Percentiles rank a stretch among this genome's conserved stretches.
Conservation (phyloP, 768 basidiomycete genomes). For the Rhodotorula toruloides region DNA sequence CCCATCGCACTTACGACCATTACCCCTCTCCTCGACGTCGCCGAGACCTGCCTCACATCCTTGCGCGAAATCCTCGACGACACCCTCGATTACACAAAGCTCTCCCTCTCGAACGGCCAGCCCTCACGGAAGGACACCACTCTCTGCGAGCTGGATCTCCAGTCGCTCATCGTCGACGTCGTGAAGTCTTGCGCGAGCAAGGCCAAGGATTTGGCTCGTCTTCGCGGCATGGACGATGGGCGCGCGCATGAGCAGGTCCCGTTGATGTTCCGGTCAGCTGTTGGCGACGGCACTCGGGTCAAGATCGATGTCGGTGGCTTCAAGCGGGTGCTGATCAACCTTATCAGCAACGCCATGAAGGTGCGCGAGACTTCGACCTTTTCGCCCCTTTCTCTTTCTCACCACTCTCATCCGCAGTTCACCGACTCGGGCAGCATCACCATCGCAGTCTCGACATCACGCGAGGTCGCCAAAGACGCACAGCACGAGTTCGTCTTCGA, state of each 20-base stretch:
- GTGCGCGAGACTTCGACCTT: not conserved
- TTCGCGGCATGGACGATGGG: not conserved
- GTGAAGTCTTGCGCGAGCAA: not conserved
- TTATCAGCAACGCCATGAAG: not conserved
- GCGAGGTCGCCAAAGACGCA: not conserved
- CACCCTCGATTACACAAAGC: constrained; percentile 5
- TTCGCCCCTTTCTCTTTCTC: not conserved
- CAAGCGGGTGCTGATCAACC: constrained; percentile 2
- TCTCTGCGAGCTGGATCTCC: not conserved
- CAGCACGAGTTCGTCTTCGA: not conserved
- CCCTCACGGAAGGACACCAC: no score
- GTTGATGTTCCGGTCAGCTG: not conserved
- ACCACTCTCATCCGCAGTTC: not conserved
- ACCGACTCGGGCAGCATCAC: not conserved
- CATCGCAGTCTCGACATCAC: not conserved
- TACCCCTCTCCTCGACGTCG: not conserved
- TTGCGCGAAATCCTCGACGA: constrained; percentile 10
- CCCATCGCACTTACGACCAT: not conserved
- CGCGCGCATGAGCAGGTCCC: not conserved
- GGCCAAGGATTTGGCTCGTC: not conserved
- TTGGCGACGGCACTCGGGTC: not conserved
- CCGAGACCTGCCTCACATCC: not conserved
- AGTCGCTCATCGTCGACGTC: constrained; percentile 3
- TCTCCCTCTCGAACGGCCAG: no score
- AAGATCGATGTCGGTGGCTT: constrained; percentile 4